A percentile compares a stretch with the other conserved stretches of the same genome.
These are phyloP conservation scores for Nemania diffusa DNA, from an alignment of 2,329 filamentous ascomycete genomes.

Conservation along the genomic window DNA sequence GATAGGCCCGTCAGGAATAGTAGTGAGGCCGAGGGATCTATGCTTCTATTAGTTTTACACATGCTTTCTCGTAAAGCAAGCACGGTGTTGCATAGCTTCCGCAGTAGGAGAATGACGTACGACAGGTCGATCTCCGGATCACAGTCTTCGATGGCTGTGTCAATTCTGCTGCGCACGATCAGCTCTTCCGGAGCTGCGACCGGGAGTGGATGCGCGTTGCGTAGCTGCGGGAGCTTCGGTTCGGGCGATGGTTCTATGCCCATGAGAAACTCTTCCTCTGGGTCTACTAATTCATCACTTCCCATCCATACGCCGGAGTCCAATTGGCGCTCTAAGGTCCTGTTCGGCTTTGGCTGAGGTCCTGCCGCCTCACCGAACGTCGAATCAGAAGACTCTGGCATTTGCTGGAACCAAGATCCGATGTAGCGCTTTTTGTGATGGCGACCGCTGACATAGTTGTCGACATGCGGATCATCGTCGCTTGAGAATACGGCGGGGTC, in stretches of 20 bases:
- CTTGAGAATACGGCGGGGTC: conserved; percentile 78
- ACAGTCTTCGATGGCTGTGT: conserved; percentile 66
- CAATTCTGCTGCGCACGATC: conserved; percentile 59
- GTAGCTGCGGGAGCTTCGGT: conserved; percentile 54
- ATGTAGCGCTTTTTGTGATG: conserved; percentile 71
- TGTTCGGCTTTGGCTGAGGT: conserved; percentile 56
- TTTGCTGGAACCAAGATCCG: conserved; percentile 75
- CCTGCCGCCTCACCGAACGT: conserved; percentile 55
- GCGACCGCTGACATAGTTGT: conserved; percentile 69
- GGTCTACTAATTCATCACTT: conserved; percentile 63
- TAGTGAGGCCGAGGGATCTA: conserved; percentile 60
- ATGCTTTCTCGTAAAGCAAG: background rate
- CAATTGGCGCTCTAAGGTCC: conserved; percentile 66
- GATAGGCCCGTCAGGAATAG: conserved; percentile 67
- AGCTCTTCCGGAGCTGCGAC: conserved; percentile 56
- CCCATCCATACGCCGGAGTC: conserved; percentile 78
- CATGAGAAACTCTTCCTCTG: conserved; percentile 56
- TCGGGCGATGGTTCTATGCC: conserved; percentile 50
- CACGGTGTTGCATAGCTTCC: background rate
- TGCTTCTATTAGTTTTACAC: conserved; percentile 12
- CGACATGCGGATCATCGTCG: conserved; percentile 74
- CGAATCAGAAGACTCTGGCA: conserved; percentile 62
- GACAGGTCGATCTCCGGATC: conserved; percentile 70
- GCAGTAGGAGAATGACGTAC: conserved; percentile 53
- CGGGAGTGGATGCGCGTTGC: conserved; percentile 43